Percentiles rank a stretch among this genome's conserved stretches.
Conservation (phyloP, 176 grass and related monocot genomes). For the Metroxylon sagu region DNA sequence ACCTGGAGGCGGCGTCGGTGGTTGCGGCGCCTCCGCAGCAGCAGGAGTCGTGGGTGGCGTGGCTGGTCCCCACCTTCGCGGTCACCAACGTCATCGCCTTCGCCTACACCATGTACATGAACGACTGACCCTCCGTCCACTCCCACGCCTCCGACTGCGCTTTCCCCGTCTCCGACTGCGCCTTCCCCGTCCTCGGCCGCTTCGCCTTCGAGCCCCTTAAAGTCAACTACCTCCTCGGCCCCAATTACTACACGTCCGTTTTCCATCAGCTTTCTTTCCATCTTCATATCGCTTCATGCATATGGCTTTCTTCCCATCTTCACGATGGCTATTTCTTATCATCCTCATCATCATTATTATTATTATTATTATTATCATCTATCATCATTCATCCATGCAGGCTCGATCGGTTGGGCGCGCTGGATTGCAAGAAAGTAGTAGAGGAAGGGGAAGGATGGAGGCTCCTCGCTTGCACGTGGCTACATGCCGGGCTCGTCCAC, state of each 20-base stretch:
- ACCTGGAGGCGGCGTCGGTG: not conserved
- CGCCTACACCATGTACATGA: constrained; percentile 17
- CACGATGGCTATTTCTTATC: not conserved
- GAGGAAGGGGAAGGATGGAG: constrained; percentile 14
- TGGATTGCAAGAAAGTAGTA: constrained; percentile 7
- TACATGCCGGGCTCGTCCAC: constrained; percentile 23
- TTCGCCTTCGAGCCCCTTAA: constrained; percentile 19
- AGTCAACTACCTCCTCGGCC: constrained; percentile 20
- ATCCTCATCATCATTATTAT: not conserved
- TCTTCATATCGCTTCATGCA: not conserved
- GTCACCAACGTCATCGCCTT: constrained; percentile 3
- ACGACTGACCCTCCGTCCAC: constrained; percentile 13
- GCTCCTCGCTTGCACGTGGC: constrained; percentile 12
- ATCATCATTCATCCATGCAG: not conserved
- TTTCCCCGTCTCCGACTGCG: not conserved
- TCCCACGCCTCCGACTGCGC: not conserved
- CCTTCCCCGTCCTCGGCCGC: constrained; percentile 7
- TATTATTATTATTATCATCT: not conserved
- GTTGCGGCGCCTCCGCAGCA: not conserved
- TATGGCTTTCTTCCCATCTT: no score
- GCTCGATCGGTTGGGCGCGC: constrained; percentile 13
- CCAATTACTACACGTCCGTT: constrained; percentile 1
- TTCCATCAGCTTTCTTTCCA: not conserved
- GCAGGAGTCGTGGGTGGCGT: constrained; percentile 7
- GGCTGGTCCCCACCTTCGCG: constrained; percentile 10